Evolutionary conservation across 1,284 basidiomycete species (phyloP), one percentile per base, ranked within the genome.

Genomic region (Singerocomus rubriflavus): DNA sequence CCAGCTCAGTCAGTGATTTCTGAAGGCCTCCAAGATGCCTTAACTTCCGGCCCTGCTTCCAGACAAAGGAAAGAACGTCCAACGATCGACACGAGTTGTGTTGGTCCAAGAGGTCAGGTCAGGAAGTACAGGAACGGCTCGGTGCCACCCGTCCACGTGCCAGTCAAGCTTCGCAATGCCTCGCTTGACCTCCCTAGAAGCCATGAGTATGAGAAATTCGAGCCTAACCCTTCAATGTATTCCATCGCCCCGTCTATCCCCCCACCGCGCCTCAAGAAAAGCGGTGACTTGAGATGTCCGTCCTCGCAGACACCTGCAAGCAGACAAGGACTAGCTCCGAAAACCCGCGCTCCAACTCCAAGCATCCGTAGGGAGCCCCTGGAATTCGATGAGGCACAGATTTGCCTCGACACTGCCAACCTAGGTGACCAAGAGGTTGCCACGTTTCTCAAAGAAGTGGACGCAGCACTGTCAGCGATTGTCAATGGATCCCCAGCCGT

Each of bases 61-160:
- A 68, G 48, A 50, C 65, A 61, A 39, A 56, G 62, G 40, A 64
- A 67, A 39, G 64, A 64, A 39, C 65, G 66, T 33, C 63, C 63
- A 33, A 64, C 66, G 52, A 64, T 64, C 45, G 63, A 64, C 48
- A 64, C 63, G 46, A 64, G 63, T 54, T 65, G 62, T 44, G 65
- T 63, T 52, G 63, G 63, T 26, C 63, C 63, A 34, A 54, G 63
- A 54, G 63, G 63, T 25, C 63, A 66, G 31, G 65, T 64, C 29
- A 65, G 6, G 50, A 68, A 66, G 26, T 68, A 64, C 50, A 66
- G 61, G 50, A 63, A 63, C 45, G 61, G 61, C 30, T 63, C 63
- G 11, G 63, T 64, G 16, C 63, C 63, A 53, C 63, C 63, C 5
- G 64, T 64, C 42, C 54, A 66, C 44, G 58, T 66, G 47, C 57